Evolutionary conservation across 2,329 filamentous ascomycete species (phyloP), one percentile per base, ranked within the genome.

Genomic region (Stagonosporopsis rhizophila): DNA sequence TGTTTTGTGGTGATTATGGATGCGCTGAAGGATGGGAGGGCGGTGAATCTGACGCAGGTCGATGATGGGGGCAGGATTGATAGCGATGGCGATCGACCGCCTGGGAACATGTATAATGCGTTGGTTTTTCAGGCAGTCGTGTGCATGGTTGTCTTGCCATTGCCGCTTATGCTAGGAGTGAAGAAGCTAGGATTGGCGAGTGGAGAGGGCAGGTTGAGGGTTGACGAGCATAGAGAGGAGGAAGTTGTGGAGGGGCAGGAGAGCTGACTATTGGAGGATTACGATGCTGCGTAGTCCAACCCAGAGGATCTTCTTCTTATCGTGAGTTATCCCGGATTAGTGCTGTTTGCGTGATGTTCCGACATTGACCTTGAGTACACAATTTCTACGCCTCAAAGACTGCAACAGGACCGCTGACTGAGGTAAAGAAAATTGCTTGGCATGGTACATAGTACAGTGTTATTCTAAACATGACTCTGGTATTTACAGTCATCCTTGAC

Each of bases 1-100:
- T 77, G 93, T 25, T 96, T 97, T 70, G 90, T 97, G 67, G 79
- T 99, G 27, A 78, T 94, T 54, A 90, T 91, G 78, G 89, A 92
- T 72, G 90, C 89, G 17, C 80, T 98, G 59, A 85, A 86, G 48
- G 67, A 75, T 25, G 69, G 63, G 9, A 65, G 69, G 27, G 23
- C 41, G 0, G 70, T 66, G 44, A 64, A 75, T 59, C 38, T 63
- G 58, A 67, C 56, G 56, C 72, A 58, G 56, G 77, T 61, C 12
- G 66, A 53, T 63, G 63, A 65, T 44, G 58, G 57, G 46, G 68
- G 65, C 20, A 67, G 69, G 60, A 61, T 55, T 1, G 45, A 52
- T 2, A 66, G 62, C 0, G 59, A 53, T 11, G 72, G 67, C 14
- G 35, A 60, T 44, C 65, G 62, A 32, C 90, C 89, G 14, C 88